Base-by-base conservation (phyloP, 768 basidiomycete species). In the Hygrocybe coccinea region DNA sequence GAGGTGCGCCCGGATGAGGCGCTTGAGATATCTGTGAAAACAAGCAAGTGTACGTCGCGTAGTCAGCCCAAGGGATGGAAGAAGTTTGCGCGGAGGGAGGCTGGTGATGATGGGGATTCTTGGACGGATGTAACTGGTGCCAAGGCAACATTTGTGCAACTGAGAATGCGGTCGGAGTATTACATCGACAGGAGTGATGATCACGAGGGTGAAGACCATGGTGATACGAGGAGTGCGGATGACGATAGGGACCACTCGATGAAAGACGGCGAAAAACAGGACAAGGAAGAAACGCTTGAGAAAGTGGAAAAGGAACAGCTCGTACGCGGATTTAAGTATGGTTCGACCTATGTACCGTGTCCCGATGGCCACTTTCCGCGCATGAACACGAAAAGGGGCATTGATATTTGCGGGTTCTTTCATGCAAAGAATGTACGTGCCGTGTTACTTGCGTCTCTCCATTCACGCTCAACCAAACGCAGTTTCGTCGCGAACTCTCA, bases 361-460 rank as follows among this genome's bases (percentile, higher is more conserved):
- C 88, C 90, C 2, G 90, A 91, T 50, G 90, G 84, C n/a, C 84
- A 86, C 52, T 95, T 93, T 62, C 81, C 82, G 29, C 79, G 75
- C 58, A 72, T 97, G 37, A 71, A 74, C n/a, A 89, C 92, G 1
- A 79, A 73, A 64, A 87, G 85, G 63, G 95, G 95, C 0, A 87
- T 98, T 46, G 91, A 95, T 50, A 82, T 98, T 41, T 82, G 87
- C 62, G 88, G 86, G 0, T 97, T 97, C 74, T 87, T 97, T 68
- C 78, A 74, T 3, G 67, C 65, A 22, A 78, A 79, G 53, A 85
- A 86, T 59, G 93, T 93, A 60, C 21, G 76, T 60, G 37, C 35
- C 21, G 19, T 49, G 38, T 5, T 47, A 37, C 54, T 14, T 19
- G 37, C 44, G 17, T 57, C 15, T 56, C 21, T 21, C 22, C 37